These are phyloP conservation scores for Verticillium longisporum DNA, from an alignment of 2,329 filamentous ascomycete genomes.

Conservation along the genomic window DNA sequence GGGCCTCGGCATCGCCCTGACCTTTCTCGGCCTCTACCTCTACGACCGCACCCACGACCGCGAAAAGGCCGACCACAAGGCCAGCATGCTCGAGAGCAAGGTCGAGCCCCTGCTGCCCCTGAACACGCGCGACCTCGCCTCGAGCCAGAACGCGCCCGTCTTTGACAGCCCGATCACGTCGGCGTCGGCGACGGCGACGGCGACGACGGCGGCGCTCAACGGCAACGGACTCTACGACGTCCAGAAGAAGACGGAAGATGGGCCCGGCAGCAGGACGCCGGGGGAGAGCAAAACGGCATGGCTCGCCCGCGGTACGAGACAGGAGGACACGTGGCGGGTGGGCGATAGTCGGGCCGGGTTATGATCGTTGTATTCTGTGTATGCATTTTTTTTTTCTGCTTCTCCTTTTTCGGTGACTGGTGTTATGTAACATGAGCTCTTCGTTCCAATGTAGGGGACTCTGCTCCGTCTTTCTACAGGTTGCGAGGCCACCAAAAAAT, in stretches of 20 bases:
- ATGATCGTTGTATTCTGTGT: not conserved
- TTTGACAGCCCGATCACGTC: constrained; percentile 29
- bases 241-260: constrained; percentile 51
- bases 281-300: constrained; percentile 49
- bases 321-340: constrained; percentile 73
- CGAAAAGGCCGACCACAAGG: constrained; percentile 79
- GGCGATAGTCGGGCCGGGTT: constrained; percentile 25
- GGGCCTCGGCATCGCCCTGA: constrained; percentile 77
- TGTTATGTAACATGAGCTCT: not conserved
- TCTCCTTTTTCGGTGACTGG: not conserved
- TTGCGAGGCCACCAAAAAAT: not conserved
- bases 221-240: constrained; percentile 27
- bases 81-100: constrained; percentile 54
- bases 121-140: constrained; percentile 34
- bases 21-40: constrained; percentile 86
- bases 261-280: constrained; percentile 30
- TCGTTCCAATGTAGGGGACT: no score
- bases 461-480: not conserved
- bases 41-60: constrained; percentile 90
- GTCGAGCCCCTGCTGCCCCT: constrained; percentile 61
- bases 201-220: constrained; percentile 14
- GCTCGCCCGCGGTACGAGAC: constrained; percentile 73
- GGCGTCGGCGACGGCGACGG: constrained; percentile 25
- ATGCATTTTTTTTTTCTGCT: constrained; percentile 1
- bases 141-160: constrained; percentile 20